These are phyloP conservation scores for Epichloe uncinata DNA, from an alignment of 2,329 filamentous ascomycete species.

Conservation along the genomic window DNA sequence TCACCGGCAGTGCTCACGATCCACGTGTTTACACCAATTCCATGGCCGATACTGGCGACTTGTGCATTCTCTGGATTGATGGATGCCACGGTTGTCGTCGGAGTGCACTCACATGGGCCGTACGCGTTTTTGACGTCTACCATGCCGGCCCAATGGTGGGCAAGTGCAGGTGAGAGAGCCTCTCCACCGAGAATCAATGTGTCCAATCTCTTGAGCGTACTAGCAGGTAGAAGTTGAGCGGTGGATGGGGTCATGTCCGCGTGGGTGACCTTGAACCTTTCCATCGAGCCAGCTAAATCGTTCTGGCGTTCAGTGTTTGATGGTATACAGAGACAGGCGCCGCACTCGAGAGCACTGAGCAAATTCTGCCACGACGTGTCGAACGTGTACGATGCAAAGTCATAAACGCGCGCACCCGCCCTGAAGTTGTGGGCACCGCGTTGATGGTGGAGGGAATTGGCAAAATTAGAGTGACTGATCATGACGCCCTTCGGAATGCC, in stretches of 20 bases:
- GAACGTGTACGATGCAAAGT: constrained; percentile 7
- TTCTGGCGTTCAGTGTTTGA: neutral
- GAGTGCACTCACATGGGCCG: constrained; percentile 5
- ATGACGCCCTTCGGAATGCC: constrained; percentile 11
- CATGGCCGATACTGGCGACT: neutral
- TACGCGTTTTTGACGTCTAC: constrained; percentile 2
- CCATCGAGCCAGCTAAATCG: constrained; percentile 1
- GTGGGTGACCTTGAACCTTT: neutral
- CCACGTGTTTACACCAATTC: constrained; percentile 8
- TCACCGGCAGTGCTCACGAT: constrained; percentile 10
- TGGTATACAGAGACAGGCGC: constrained; percentile 6
- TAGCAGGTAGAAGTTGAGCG: neutral
- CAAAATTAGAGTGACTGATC: constrained; percentile 6
- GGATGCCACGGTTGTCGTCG: neutral
- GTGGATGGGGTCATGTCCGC: constrained; percentile 2
- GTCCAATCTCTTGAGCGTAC: neutral
- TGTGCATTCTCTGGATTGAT: neutral
- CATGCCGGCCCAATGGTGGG: neutral
- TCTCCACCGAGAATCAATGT: constrained; percentile 2
- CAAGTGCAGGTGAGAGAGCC: neutral
- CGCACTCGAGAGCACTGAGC: constrained; percentile 2
- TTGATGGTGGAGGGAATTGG: constrained; percentile 3
- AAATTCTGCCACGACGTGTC: constrained; percentile 4
- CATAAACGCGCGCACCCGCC: constrained; percentile 1
- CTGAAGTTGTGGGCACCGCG: neutral